phyloP scores from a whole-genome alignment of 2,329 filamentous ascomycete species.

The Phyllosticta ampelicida region DNA sequence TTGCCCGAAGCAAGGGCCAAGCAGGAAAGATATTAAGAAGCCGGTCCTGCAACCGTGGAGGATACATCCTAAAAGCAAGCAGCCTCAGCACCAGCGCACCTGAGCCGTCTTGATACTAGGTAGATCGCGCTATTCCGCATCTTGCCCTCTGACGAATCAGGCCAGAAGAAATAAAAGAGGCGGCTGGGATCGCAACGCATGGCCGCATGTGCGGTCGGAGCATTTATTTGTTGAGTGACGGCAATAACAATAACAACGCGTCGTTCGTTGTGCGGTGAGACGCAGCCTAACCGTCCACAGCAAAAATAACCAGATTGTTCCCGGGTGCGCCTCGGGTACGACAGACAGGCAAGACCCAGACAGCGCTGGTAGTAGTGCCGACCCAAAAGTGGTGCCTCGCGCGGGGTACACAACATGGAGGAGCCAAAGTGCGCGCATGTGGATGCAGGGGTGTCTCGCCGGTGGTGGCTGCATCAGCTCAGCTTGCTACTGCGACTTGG shows the following conservation, averaged over 20 bases:
- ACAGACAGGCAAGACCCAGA: neutral
- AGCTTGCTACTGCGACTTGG: neutral
- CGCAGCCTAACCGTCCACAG: neutral
- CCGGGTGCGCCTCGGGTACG: neutral
- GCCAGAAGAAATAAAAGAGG: neutral
- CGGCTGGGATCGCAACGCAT: neutral
- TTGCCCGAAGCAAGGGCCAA: no score
- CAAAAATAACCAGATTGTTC: neutral
- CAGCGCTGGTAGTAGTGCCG: neutral
- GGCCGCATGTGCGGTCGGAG: neutral
- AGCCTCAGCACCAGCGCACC: no score
- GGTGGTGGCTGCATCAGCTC: neutral
- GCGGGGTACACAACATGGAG: neutral
- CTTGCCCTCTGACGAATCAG: neutral
- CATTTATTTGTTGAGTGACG: neutral
- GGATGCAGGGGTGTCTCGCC: neutral
- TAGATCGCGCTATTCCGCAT: neutral
- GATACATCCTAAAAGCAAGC: no score
- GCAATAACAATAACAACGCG: neutral
- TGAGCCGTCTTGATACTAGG: neutral
- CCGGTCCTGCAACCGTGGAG: no score
- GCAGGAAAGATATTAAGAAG: no score
- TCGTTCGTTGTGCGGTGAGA: neutral
- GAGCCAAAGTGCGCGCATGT: neutral
- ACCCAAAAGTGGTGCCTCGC: neutral